These are phyloP conservation scores for Metarhizium sp. DNA, from an alignment of 2,329 filamentous ascomycete genomes.

Conservation along the genomic window DNA sequence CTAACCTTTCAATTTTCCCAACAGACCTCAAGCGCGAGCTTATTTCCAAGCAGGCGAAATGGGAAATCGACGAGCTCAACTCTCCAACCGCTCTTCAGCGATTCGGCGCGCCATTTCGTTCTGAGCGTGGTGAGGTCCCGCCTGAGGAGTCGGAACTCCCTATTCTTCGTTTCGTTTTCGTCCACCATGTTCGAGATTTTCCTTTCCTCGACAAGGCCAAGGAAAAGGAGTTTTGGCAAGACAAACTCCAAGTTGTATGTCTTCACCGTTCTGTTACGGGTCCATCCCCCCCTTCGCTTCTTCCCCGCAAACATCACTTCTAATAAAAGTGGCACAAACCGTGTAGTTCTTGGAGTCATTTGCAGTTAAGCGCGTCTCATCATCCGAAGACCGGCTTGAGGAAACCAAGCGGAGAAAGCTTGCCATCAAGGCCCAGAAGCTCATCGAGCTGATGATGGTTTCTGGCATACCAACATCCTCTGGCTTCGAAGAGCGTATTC, in stretches of 20 bases:
- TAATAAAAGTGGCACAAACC: neutral
- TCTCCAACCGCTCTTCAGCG: constrained; percentile 89
- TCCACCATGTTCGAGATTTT: constrained; percentile 95
- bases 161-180: constrained; percentile 91
- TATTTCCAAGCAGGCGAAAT: constrained; percentile 78
- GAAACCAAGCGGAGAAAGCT: constrained; percentile 93
- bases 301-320: neutral
- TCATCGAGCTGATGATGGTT: constrained; percentile 99
- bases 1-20: constrained; percentile 10
- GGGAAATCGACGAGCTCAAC: constrained; percentile 86
- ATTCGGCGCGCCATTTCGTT: constrained; percentile 92
- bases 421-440: constrained; percentile 84
- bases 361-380: constrained; percentile 92
- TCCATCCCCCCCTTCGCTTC: too few relatives aligned
- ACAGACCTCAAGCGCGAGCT: constrained; percentile 93
- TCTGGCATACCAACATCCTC: constrained; percentile 92
- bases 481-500: constrained; percentile 93
- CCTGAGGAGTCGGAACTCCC: constrained; percentile 91
- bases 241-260: constrained; percentile 87
- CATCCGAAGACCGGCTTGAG: constrained; percentile 89
- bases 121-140: constrained; percentile 83
- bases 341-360: constrained; percentile 88
- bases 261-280: neutral
- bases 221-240: constrained; percentile 99
- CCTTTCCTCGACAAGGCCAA: constrained; percentile 93